phyloP scores from a whole-genome alignment of 1,284 basidiomycete genomes.

The Apiotrichum porosum region DNA sequence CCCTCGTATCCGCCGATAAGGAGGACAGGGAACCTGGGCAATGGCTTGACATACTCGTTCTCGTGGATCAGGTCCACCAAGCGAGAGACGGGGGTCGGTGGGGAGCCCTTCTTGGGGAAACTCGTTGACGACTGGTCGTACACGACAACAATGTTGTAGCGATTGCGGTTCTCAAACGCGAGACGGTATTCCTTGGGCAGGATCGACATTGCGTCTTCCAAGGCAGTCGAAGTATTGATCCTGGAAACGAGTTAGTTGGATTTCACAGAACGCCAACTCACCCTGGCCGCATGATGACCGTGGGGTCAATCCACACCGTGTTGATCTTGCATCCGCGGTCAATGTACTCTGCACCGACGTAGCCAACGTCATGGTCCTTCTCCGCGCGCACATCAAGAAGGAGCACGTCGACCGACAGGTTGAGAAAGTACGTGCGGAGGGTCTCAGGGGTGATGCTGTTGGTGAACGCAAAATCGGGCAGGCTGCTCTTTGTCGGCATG shows the following conservation, averaged over 20 bases:
- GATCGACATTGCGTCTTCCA: constrained; percentile 72
- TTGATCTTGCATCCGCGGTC: constrained; percentile 46
- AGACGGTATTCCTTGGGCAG: constrained; percentile 65
- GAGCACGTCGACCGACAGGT: constrained; percentile 60
- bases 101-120: constrained; percentile 51
- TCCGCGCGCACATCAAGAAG: constrained; percentile 77
- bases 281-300: constrained; percentile 64
- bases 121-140: constrained; percentile 70
- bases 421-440: constrained; percentile 59
- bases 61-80: constrained; percentile 69
- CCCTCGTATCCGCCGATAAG: constrained; percentile 79
- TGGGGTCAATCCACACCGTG: constrained; percentile 80
- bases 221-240: constrained; percentile 54
- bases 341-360: constrained; percentile 58
- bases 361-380: constrained; percentile 67
- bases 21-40: constrained; percentile 74
- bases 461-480: constrained; percentile 54
- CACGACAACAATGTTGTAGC: constrained; percentile 84
- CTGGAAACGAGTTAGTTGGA: constrained; percentile 48
- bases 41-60: constrained; percentile 63
- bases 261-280: constrained; percentile 49
- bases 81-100: constrained; percentile 56
- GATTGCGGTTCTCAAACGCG: constrained; percentile 72
- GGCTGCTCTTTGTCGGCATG: constrained; percentile 3
- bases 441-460: constrained; percentile 61